A percentile compares a stretch with the other conserved stretches of the same genome.
Evolutionary conservation across 2,329 filamentous ascomycete genomes (phyloP).

Genomic region (Fusarium albidum): DNA sequence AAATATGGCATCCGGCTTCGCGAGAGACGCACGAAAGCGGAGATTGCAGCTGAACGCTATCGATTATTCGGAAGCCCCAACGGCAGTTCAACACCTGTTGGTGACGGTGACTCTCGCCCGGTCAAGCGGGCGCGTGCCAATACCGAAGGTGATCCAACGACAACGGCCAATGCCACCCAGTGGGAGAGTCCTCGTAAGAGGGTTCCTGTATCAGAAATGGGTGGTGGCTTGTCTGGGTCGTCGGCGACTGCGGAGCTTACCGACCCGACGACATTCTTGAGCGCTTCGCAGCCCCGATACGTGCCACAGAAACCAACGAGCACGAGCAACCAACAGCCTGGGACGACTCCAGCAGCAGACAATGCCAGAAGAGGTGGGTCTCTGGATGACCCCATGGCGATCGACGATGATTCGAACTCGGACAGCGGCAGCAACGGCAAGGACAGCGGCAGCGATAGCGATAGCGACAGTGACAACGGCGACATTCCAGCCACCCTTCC

Average conservation of each 20-base stretch:
- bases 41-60: conserved; percentile 55
- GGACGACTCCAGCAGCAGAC: conserved; percentile 3
- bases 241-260: conserved; percentile 47
- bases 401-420: conserved; percentile 36
- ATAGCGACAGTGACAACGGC: conserved; percentile 28
- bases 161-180: conserved; percentile 4
- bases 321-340: background rate
- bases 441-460: conserved; percentile 35
- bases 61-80: conserved; percentile 42
- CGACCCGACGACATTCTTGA: conserved; percentile 46
- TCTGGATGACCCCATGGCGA: conserved; percentile 39
- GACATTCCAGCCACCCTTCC: conserved; percentile 42
- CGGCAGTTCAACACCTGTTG: conserved; percentile 15
- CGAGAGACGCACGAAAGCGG: conserved; percentile 55
- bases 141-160: conserved; percentile 8
- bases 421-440: too few species aligned
- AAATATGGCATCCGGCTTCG: conserved; percentile 65
- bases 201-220: conserved; percentile 45
- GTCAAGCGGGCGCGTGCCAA: conserved; percentile 39
- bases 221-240: conserved; percentile 46
- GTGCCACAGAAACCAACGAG: conserved; percentile 7
- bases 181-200: conserved; percentile 35
- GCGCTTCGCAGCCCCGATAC: conserved; percentile 33
- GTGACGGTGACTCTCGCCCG: conserved; percentile 16
- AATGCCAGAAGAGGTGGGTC: background rate